Percentiles rank a stretch among this genome's conserved stretches.
Evolutionary conservation across 1,284 basidiomycete species (phyloP).

Genomic region (Cutaneotrichosporon sp.): DNA sequence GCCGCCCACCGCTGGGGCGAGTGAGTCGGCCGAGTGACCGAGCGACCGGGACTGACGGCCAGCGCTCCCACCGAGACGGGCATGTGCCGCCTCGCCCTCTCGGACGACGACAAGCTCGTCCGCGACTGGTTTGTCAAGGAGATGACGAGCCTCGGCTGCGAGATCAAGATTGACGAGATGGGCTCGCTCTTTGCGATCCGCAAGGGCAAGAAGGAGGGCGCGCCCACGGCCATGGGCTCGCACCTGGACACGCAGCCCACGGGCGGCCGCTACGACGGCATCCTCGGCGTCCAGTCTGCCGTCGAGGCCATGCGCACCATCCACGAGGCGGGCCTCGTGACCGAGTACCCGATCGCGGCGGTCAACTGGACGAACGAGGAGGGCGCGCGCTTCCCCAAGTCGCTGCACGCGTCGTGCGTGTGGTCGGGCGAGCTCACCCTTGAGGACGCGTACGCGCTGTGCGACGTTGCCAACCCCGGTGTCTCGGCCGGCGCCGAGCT

Average conservation of each 20-base stretch:
- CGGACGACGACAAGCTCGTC: slow-evolving; percentile 39
- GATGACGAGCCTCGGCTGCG: slow-evolving; percentile 37
- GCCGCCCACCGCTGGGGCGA: slow-evolving; percentile 21
- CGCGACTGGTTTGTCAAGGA: slow-evolving; percentile 43
- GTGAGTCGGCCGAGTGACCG: slow-evolving; percentile 1
- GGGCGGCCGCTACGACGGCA: slow-evolving; percentile 41
- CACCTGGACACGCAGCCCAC: slow-evolving; percentile 43
- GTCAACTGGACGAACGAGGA: slow-evolving; percentile 39
- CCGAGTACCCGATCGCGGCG: slow-evolving; percentile 25
- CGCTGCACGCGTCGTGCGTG: slow-evolving; percentile 24
- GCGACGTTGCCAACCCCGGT: slow-evolving; percentile 18
- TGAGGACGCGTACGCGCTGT: slow-evolving; percentile 11
- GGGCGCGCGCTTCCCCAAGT: slow-evolving; percentile 23
- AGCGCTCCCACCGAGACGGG: slow-evolving; percentile 22
- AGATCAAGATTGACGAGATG: slow-evolving; percentile 40
- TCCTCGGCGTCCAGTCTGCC: slow-evolving; percentile 33
- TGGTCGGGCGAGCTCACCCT: slow-evolving; percentile 27
- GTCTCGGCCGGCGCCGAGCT: slow-evolving; percentile 23
- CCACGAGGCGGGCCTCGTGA: slow-evolving; percentile 19
- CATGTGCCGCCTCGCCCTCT: slow-evolving; percentile 33
- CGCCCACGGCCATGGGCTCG: slow-evolving; percentile 37
- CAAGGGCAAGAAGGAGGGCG: slow-evolving; percentile 24
- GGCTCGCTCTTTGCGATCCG: slow-evolving; percentile 47
- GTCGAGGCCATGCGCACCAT: slow-evolving; percentile 31
- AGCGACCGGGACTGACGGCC: neutral